A percentile compares a stretch with the other conserved stretches of the same genome.
phyloP scores from a whole-genome alignment of 1,284 basidiomycete genomes.

The Pseudozyma thailandica region DNA sequence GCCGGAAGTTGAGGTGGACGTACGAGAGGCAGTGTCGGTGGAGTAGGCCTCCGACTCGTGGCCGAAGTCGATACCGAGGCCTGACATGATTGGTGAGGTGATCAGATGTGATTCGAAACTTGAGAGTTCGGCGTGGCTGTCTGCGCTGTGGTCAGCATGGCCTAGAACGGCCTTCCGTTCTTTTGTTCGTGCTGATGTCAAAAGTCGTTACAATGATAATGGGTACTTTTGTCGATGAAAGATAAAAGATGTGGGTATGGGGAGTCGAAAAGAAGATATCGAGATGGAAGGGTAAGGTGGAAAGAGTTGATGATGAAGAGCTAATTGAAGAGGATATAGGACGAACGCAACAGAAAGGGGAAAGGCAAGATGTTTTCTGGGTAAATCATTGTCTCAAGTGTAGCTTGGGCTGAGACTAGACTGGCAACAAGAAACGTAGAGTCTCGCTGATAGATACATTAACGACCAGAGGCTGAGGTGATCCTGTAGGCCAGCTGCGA shows the following conservation, averaged over 20 bases:
- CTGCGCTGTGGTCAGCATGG: neutral
- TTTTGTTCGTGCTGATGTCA: too few species aligned
- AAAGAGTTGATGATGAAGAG: neutral
- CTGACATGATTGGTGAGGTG: slow-evolving; percentile 57
- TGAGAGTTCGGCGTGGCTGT: too few species aligned
- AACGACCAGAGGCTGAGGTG: too few species aligned
- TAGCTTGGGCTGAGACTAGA: too few species aligned
- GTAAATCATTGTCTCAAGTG: too few species aligned
- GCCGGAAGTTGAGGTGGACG: slow-evolving; percentile 24
- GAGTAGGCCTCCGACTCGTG: slow-evolving; percentile 38
- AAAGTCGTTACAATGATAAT: neutral
- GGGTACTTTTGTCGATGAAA: neutral
- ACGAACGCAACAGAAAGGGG: too few species aligned
- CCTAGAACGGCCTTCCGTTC: neutral
- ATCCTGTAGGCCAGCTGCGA: too few species aligned
- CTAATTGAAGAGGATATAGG: too few species aligned
- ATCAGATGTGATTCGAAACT: too few species aligned
- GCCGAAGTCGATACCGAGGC: slow-evolving; percentile 64
- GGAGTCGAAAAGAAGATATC: neutral
- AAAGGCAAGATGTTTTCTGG: too few species aligned
- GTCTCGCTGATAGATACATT: too few species aligned
- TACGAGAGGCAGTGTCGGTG: slow-evolving; percentile 18
- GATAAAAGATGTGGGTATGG: neutral
- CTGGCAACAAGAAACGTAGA: too few species aligned
- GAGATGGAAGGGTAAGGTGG: neutral